A percentile compares a stretch with the other conserved stretches of the same genome.
Conservation (phyloP, 2,329 filamentous ascomycete genomes). For the Cladophialophora psammophila region DNA sequence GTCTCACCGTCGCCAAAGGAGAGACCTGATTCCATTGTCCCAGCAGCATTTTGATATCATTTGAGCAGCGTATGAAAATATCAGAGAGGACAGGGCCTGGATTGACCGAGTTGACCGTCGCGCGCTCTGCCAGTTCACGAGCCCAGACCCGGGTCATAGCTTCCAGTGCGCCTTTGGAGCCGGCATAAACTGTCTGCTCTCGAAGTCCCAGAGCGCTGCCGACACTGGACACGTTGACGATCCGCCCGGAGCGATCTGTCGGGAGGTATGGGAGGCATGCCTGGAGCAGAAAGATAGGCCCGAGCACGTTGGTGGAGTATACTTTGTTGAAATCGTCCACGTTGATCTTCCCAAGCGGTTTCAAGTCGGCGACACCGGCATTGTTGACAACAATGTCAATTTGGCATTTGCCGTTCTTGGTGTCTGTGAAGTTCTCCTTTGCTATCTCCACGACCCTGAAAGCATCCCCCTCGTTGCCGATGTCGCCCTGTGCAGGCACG, state of each 20-base stretch:
- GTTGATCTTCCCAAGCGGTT: constrained; percentile 97
- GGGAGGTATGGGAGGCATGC: constrained; percentile 96
- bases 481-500: constrained; percentile 70
- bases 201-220: constrained; percentile 99
- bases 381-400: constrained; percentile 98
- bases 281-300: constrained; percentile 95
- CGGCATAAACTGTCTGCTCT: constrained; percentile 95
- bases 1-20: no score
- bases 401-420: constrained; percentile 63
- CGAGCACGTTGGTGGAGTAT: constrained; percentile 86
- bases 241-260: constrained; percentile 96
- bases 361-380: constrained; percentile 93
- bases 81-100: constrained; percentile 58
- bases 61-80: no score
- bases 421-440: constrained; percentile 63
- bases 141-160: constrained; percentile 67
- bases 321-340: constrained; percentile 91
- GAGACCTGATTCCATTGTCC: constrained; percentile 20
- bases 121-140: constrained; percentile 62
- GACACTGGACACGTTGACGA: constrained; percentile 95
- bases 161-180: constrained; percentile 68
- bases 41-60: no score
- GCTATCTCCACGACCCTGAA: constrained; percentile 62
- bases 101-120: constrained; percentile 67
- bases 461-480: constrained; percentile 66